Conservation (phyloP, 768 basidiomycete species). For the Cystobasidium onofrii region DNA sequence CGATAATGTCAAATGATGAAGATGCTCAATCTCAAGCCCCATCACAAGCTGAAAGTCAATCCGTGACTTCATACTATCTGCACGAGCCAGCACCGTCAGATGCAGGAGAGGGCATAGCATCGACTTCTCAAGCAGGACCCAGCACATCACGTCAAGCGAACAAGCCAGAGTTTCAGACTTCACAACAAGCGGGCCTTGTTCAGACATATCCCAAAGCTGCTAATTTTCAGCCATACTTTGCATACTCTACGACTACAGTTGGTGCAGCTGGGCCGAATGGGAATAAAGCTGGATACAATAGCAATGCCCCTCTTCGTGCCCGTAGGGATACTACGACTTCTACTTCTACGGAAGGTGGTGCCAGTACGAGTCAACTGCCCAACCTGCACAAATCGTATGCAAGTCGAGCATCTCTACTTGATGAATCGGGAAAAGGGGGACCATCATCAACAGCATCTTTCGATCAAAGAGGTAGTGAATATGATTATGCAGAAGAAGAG, state of each 20-base stretch:
- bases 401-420: background rate
- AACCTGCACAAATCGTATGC: background rate
- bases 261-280: background rate
- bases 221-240: constrained; percentile 25
- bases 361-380: background rate
- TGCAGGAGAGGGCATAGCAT: background rate
- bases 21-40: constrained; percentile 1
- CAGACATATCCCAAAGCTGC: constrained; percentile 18
- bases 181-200: background rate
- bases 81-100: constrained; percentile 23
- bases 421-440: constrained; percentile 4
- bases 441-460: constrained; percentile 28
- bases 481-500: constrained; percentile 28
- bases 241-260: constrained; percentile 15
- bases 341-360: background rate
- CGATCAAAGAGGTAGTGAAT: constrained; percentile 7
- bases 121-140: background rate
- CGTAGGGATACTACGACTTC: background rate
- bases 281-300: background rate
- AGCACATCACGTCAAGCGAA: background rate
- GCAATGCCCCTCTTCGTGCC: background rate
- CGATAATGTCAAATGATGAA: background rate
- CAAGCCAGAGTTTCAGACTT: background rate
- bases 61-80: constrained; percentile 27
- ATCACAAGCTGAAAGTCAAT: background rate